phyloP scores from a whole-genome alignment of 2,329 filamentous ascomycete species.

The Ilyonectria mors-panacis region DNA sequence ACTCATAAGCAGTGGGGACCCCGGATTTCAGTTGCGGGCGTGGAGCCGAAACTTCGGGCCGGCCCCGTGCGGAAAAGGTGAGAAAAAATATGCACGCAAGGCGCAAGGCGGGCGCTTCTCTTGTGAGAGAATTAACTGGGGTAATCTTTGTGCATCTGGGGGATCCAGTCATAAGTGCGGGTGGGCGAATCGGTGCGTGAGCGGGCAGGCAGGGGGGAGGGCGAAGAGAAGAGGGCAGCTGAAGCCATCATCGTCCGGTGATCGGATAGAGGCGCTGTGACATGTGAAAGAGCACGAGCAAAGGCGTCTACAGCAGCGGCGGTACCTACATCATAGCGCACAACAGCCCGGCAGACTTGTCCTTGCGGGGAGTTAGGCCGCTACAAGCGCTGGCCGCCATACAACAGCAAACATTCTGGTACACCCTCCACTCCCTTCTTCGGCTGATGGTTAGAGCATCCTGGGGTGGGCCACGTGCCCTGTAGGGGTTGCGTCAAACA shows the following conservation, averaged over 20 bases:
- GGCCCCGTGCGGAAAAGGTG: conserved; percentile 10
- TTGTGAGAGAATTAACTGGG: background rate
- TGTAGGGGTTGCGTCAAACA: conserved; percentile 18
- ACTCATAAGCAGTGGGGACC: conserved; percentile 14
- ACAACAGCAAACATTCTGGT: too few species aligned
- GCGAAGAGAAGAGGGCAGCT: background rate
- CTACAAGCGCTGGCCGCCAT: background rate
- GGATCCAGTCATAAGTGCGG: background rate
- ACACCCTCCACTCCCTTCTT: background rate
- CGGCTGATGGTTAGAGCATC: background rate
- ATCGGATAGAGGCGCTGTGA: background rate
- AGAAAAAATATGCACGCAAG: conserved; percentile 18
- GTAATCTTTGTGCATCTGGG: background rate
- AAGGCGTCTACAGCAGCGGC: background rate
- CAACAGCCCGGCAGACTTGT: background rate
- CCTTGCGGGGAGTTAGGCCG: background rate
- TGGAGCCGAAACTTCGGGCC: conserved; percentile 42
- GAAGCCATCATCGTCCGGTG: background rate
- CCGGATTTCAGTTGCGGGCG: conserved; percentile 33
- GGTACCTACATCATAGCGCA: background rate
- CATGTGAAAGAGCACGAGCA: conserved; percentile 11
- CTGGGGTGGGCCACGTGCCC: conserved; percentile 14
- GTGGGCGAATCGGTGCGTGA: background rate
- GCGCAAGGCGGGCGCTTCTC: background rate
- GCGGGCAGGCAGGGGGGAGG: background rate